Evolutionary conservation across 805 yeast species (phyloP).

Genomic region (Saccharomycopsis olivae): DNA sequence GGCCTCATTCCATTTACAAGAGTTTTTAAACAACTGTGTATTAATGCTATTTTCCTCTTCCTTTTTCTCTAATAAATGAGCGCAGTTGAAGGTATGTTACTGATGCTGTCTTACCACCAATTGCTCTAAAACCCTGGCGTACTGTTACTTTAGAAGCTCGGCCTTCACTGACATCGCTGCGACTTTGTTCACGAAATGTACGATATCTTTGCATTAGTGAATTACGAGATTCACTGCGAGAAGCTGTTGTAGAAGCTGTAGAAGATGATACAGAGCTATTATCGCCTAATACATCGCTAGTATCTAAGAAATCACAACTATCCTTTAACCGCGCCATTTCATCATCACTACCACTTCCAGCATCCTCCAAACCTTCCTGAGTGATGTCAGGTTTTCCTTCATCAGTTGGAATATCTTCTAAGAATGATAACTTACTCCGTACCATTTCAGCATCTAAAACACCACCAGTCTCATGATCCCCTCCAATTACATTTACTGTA

Average conservation of each 20-base stretch:
- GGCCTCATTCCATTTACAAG: too few species aligned
- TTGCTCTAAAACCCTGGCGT: constrained; percentile 42
- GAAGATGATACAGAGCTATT: background rate
- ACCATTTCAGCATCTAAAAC: constrained; percentile 19
- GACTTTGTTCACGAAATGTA: constrained; percentile 32
- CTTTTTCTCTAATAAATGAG: too few species aligned
- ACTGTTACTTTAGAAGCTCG: constrained; percentile 31
- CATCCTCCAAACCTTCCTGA: background rate
- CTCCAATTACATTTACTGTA: constrained; percentile 20
- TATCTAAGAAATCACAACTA: background rate
- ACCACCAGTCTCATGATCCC: constrained; percentile 20
- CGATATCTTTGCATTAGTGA: too few species aligned
- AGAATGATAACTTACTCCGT: constrained; percentile 45
- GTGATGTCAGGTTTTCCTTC: background rate
- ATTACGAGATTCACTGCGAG: background rate
- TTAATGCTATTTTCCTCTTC: too few species aligned
- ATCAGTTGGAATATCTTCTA: constrained; percentile 23
- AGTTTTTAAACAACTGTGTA: too few species aligned
- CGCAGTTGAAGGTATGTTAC: constrained; percentile 45
- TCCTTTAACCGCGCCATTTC: constrained; percentile 2
- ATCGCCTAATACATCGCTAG: background rate
- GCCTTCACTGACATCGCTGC: constrained; percentile 18
- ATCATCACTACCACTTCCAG: background rate
- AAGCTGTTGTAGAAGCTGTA: background rate
- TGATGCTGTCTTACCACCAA: constrained; percentile 46